phyloP scores from a whole-genome alignment of 805 yeast species.

The Yarrowia sp. region DNA sequence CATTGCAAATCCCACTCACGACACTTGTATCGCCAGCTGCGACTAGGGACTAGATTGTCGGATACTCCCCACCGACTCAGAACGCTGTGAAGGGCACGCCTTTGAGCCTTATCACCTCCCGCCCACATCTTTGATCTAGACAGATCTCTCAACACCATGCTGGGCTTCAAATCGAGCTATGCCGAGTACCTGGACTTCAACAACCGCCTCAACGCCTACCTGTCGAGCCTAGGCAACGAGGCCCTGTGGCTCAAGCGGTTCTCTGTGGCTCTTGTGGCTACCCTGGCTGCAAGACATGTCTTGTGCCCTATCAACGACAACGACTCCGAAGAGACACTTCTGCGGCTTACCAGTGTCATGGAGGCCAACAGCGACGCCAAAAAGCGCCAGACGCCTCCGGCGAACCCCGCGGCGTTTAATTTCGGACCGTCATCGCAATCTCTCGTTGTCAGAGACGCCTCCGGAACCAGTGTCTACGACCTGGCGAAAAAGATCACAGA shows the following conservation, averaged over 20 bases:
- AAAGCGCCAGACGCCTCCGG: too few relatives aligned
- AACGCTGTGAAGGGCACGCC: too few relatives aligned
- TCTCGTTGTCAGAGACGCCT: background rate
- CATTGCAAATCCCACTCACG: too few relatives aligned
- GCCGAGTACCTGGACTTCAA: slow-evolving; percentile 14
- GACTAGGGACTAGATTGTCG: too few relatives aligned
- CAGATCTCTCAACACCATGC: background rate
- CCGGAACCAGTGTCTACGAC: background rate
- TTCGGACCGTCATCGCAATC: too few relatives aligned
- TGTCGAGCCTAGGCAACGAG: background rate
- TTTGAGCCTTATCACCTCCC: too few relatives aligned
- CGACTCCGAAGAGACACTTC: slow-evolving; percentile 7
- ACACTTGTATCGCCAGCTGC: too few relatives aligned
- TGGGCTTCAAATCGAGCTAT: slow-evolving; percentile 4
- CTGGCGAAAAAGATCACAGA: background rate
- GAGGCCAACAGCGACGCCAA: background rate
- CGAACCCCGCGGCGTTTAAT: too few relatives aligned
- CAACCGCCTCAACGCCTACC: background rate
- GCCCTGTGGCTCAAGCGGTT: slow-evolving; percentile 17
- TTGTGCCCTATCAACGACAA: background rate
- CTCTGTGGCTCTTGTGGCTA: background rate
- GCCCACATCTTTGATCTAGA: too few relatives aligned
- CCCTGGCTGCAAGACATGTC: background rate
- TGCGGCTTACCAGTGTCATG: slow-evolving; percentile 4
- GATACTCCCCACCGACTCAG: too few relatives aligned